phyloP scores from a whole-genome alignment of 208 protist genomes.

The Trypanosomatidae sp. region DNA sequence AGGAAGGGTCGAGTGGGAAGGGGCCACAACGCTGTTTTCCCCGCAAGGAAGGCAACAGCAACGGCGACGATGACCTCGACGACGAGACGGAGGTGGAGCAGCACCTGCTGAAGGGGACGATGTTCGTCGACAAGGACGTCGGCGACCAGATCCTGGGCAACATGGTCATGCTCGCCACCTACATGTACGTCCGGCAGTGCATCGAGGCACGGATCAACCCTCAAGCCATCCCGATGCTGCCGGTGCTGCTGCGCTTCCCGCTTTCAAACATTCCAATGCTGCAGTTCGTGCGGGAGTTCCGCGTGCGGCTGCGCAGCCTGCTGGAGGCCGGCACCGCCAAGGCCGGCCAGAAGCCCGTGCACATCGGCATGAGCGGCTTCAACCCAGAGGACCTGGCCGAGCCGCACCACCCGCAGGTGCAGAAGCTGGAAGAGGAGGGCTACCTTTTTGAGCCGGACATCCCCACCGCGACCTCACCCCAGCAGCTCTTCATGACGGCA shows the following conservation, averaged over 20 bases:
- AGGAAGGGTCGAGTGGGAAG: too few relatives aligned
- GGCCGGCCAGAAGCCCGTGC: slow-evolving; percentile 26
- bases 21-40: too few relatives aligned
- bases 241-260: slow-evolving; percentile 55
- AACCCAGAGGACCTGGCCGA: slow-evolving; percentile 36
- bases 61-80: slow-evolving; percentile 43
- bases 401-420: slow-evolving; percentile 29
- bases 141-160: slow-evolving; percentile 83
- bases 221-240: slow-evolving; percentile 56
- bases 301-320: slow-evolving; percentile 60
- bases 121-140: slow-evolving; percentile 86
- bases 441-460: slow-evolving; percentile 81
- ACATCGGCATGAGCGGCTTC: slow-evolving; percentile 43
- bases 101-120: slow-evolving; percentile 76
- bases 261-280: slow-evolving; percentile 81
- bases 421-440: slow-evolving; percentile 31
- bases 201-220: slow-evolving; percentile 53
- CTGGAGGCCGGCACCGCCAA: slow-evolving; percentile 61
- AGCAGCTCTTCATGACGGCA: slow-evolving; percentile 35
- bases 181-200: slow-evolving; percentile 84
- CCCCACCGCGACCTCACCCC: too few relatives aligned
- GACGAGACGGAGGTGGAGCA: too few relatives aligned
- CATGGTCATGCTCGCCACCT: slow-evolving; percentile 70
- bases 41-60: slow-evolving; percentile 39
- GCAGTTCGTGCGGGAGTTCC: slow-evolving; percentile 78